phyloP scores from a whole-genome alignment of 176 grass and related monocot genomes.

The Phyllostachys edulis region DNA sequence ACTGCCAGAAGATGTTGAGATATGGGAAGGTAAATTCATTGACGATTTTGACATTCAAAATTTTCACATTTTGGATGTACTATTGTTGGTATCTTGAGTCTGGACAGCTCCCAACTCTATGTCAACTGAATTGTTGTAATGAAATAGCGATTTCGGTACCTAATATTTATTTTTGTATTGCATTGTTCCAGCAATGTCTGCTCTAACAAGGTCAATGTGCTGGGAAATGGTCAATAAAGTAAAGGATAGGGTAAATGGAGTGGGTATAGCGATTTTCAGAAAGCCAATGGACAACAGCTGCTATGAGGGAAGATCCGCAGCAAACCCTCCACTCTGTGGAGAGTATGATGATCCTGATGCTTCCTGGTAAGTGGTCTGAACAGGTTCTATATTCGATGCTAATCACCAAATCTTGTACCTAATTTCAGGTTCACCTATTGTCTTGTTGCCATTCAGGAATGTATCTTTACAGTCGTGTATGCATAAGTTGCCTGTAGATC shows the following conservation, averaged over 20 bases:
- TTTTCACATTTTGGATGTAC: background rate
- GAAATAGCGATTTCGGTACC: background rate
- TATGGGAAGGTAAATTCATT: conserved; percentile 65
- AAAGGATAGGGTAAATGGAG: conserved; percentile 64
- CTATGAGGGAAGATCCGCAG: conserved; percentile 51
- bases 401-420: conserved; percentile 15
- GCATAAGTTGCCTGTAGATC: conserved; percentile 63
- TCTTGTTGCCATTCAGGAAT: conserved; percentile 52
- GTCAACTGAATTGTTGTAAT: background rate
- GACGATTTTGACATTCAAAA: background rate
- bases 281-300: conserved; percentile 71
- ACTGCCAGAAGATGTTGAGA: conserved; percentile 60
- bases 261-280: conserved; percentile 67
- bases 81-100: background rate
- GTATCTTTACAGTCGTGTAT: conserved; percentile 67
- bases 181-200: conserved; percentile 59
- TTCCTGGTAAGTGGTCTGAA: conserved; percentile 50
- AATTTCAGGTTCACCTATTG: background rate
- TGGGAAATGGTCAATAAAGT: conserved; percentile 77
- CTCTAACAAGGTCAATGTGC: conserved; percentile 78
- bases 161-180: conserved; percentile 19
- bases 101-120: background rate
- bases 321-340: conserved; percentile 65
- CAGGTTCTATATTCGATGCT: background rate
- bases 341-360: conserved; percentile 75